These are phyloP conservation scores for Mucor plumbeus DNA, from an alignment of 371 early-diverging fungal species.

Conservation along the genomic window DNA sequence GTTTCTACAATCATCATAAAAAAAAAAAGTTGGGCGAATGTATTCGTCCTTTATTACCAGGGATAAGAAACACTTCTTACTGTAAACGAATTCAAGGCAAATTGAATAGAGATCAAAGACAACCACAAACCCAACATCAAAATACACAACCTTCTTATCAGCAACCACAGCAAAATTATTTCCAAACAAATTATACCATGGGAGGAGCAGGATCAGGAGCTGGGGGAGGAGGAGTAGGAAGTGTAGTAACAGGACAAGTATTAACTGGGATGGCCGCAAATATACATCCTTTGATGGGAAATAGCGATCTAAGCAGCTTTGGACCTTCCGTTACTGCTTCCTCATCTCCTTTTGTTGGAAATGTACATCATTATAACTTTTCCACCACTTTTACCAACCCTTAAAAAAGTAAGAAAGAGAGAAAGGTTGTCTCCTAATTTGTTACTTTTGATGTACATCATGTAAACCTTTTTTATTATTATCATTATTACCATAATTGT, in stretches of 20 bases:
- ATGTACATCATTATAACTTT: slow-evolving; percentile 1
- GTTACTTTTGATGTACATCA: not conserved
- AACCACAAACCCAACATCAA: not conserved
- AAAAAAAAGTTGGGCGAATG: slow-evolving; percentile 68
- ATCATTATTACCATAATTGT: not conserved
- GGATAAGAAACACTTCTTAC: slow-evolving; percentile 84
- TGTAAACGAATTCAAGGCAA: slow-evolving; percentile 89
- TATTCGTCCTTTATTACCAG: slow-evolving; percentile 78
- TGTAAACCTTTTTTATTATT: not conserved
- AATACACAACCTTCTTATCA: not conserved
- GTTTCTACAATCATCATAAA: not conserved
- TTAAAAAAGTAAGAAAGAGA: not conserved
- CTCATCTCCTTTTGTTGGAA: not conserved
- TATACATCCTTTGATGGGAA: slow-evolving; percentile 14
- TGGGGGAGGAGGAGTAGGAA: not conserved
- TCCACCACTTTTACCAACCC: slow-evolving; percentile 9
- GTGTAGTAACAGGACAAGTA: not conserved
- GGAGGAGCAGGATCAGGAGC: slow-evolving; percentile 1
- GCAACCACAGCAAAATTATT: not conserved
- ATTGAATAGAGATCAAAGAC: slow-evolving; percentile 59
- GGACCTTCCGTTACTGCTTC: not conserved
- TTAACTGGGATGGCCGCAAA: not conserved
- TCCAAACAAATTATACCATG: slow-evolving; percentile 4
- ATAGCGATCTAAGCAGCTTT: not conserved
- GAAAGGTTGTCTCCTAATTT: too few relatives aligned